Evolutionary conservation across 106 monocot genomes (phyloP), one percentile per base, ranked within the genome.

Genomic region (Posidonia australis): DNA sequence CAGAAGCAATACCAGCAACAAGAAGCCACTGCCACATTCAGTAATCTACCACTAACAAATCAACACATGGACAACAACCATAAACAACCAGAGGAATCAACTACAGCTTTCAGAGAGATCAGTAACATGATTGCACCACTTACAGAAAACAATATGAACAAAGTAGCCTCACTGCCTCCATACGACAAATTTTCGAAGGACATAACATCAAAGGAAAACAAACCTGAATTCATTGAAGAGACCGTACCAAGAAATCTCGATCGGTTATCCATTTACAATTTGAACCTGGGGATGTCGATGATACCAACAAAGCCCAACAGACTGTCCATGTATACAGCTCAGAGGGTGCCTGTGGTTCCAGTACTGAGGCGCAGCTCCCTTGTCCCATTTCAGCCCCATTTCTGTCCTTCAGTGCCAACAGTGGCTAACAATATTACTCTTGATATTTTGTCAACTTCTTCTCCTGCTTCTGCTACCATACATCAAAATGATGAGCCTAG

Each of bases 121-220:
- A 59, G 46, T 17, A 73, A 57, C 42, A 28, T 30, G 49, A 72
- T 29, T 13, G 54, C 36, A 28, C 65, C 71, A 17, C 66, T 76
- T 3, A 43, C 67, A 13, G 78, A 91, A 21, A 74, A 72, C 60
- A 54, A 54, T 54, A 12, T 54, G 11, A 24, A 21, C 2, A 64
- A 67, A 17, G 48, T 31, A 11, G 21, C 53, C n/a, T 18, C 63
- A 22, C 17, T 44, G 2, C 55, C 24, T 31, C 21, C 42, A 31
- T 2, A 72, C 69, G 47, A 58, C 10, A 54, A 54, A 24, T 26
- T 75, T 22, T 51, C 64, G 22, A 70, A 67, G 72, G 36, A 66
- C 17, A 51, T 70, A 16, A 44, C 70, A n/a, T 44, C 46, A 0
- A 91, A 91, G 74, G 90, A 91, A 49, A 91, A 91, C 48, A 81